Conservation (phyloP, 352 stramenopile species). For the Pythium chondricola region DNA sequence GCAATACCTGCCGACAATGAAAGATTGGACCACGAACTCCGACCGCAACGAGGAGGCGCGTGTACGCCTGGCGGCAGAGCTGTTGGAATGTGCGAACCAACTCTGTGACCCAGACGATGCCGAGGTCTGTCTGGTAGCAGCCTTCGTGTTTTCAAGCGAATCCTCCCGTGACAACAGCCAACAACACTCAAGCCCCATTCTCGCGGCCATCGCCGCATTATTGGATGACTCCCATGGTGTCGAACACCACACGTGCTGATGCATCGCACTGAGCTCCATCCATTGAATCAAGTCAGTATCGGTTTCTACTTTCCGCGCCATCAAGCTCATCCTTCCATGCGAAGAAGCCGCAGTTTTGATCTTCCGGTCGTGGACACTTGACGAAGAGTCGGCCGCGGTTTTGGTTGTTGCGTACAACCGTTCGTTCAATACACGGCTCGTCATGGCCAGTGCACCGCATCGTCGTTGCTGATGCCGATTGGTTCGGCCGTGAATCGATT, state of each 20-base stretch:
- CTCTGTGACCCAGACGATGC: conserved; percentile 39
- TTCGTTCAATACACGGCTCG: conserved; percentile 58
- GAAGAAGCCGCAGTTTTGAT: conserved; percentile 65
- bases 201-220: conserved; percentile 60
- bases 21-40: too few relatives aligned
- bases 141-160: conserved; percentile 54
- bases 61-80: conserved; percentile 34
- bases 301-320: background rate
- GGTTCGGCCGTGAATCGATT: conserved; percentile 25
- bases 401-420: conserved; percentile 50
- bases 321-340: conserved; percentile 62
- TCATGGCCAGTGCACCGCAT: conserved; percentile 33
- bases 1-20: too few relatives aligned
- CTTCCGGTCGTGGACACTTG: conserved; percentile 40
- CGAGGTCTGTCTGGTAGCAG: conserved; percentile 48
- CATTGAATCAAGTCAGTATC: too few relatives aligned
- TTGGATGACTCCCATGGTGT: conserved; percentile 28
- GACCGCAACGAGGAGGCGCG: too few relatives aligned
- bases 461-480: background rate
- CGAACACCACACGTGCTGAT: conserved; percentile 23
- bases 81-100: conserved; percentile 43
- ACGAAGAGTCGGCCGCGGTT: conserved; percentile 72
- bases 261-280: too few relatives aligned
- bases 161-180: conserved; percentile 16
- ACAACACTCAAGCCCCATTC: conserved; percentile 23